Evolutionary conservation across 2,329 filamentous ascomycete genomes (phyloP), one percentile per base, ranked within the genome.

Genomic region (Phialophora macrospora): DNA sequence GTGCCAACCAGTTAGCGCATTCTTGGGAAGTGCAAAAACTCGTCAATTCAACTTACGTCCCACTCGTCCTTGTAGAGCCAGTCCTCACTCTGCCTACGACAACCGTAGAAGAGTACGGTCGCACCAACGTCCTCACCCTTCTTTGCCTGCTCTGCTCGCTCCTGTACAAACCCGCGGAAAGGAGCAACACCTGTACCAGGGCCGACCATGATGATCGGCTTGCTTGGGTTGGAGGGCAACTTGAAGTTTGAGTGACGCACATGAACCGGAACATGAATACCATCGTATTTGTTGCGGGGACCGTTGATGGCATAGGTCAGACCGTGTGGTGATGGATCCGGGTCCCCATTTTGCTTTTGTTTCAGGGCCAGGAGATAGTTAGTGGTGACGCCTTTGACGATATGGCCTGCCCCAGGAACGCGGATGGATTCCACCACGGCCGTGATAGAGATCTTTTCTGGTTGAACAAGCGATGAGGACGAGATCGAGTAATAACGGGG

Each of bases 401-500:
- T 74, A 73, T 90, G 89, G 34, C 86, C 83, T 56, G 92, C 89
- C 71, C 91, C 91, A 22, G 92, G 88, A 70, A 96, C 86, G 65
- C 87, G 80, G 72, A 93, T 85, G 12, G 89, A 92, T 78, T 98
- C 95, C 65, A 99, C 94, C 48, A 98, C 90, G 64, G 94, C 94
- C 17, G 95, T 99, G 74, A 99, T 90, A 67, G 95, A 92, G 71
- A 99, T 93, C 82, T 93, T 94, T 80, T 96, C 89, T 77, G 95
- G 93, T 77, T 99, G 93, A 17, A 96, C 93, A 8, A 93, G 79
- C 6, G 95, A 97, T 0, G 95, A 98, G 0, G 96, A 99, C 1
- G 95, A 99, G 78, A 99, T 99, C 57, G 96, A 99, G 83, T 99
- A 99, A 84, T 98, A 99, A 57, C 95, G 92, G 46, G 95, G 94